phyloP scores from a whole-genome alignment of 1,139 yeast genomes.

The Arxiozyma slooffiae region DNA sequence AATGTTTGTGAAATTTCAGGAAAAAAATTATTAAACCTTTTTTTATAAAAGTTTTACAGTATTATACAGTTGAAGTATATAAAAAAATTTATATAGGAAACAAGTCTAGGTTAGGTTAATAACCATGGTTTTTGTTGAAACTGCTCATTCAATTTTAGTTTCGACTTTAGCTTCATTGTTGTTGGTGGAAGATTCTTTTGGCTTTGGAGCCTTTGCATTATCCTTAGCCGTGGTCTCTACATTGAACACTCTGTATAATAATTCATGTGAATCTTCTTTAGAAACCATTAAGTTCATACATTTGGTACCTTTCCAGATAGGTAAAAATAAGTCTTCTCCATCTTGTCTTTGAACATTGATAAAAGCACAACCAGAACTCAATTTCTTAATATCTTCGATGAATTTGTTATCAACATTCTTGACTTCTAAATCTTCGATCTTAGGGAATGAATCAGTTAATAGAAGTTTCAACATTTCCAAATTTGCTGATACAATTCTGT shows the following conservation, averaged over 20 bases:
- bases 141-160: slow-evolving; percentile 1
- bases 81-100: background rate
- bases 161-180: background rate
- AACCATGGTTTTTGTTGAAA: slow-evolving; percentile 1
- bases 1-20: background rate
- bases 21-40: no score
- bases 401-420: slow-evolving; percentile 50
- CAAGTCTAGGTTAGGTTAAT: background rate
- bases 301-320: slow-evolving; percentile 84
- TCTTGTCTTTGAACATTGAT: slow-evolving; percentile 53
- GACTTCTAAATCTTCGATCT: slow-evolving; percentile 44
- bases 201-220: slow-evolving; percentile 23
- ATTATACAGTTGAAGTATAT: background rate
- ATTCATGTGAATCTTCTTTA: slow-evolving; percentile 84
- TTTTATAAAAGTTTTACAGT: background rate
- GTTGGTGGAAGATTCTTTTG: slow-evolving; percentile 3
- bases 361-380: slow-evolving; percentile 79
- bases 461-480: slow-evolving; percentile 54
- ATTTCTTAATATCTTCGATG: slow-evolving; percentile 40
- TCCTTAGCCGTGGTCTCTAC: slow-evolving; percentile 55
- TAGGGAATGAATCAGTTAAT: slow-evolving; percentile 76
- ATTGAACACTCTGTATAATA: slow-evolving; percentile 72
- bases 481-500: slow-evolving; percentile 45
- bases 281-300: slow-evolving; percentile 89
- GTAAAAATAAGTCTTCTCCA: slow-evolving; percentile 63